These are phyloP conservation scores for Plasmodium chabaudi DNA, from an alignment of 169 alveolate species.

Conservation along the genomic window DNA sequence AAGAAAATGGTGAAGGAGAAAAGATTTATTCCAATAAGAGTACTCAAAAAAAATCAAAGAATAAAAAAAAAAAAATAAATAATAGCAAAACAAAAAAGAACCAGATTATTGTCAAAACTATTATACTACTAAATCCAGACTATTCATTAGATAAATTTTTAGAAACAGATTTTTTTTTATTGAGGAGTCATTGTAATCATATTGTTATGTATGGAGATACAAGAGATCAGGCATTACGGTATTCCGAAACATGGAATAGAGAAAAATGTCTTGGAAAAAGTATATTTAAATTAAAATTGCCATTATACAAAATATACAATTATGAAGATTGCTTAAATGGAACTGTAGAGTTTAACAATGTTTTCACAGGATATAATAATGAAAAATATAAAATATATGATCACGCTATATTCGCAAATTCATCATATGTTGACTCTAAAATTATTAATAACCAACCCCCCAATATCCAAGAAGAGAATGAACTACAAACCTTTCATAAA, in stretches of 20 bases:
- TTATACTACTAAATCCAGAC: constrained; percentile 88
- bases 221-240: constrained; percentile 84
- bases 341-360: constrained; percentile 25
- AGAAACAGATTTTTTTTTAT: constrained; percentile 85
- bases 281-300: constrained; percentile 79
- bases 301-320: constrained; percentile 68
- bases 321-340: constrained; percentile 60
- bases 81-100: constrained; percentile 29
- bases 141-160: constrained; percentile 85
- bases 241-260: constrained; percentile 82
- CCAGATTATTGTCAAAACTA: constrained; percentile 83
- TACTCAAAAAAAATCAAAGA: background rate
- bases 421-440: constrained; percentile 38
- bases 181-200: constrained; percentile 88
- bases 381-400: constrained; percentile 70
- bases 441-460: constrained; percentile 3
- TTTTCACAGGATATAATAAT: constrained; percentile 9
- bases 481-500: background rate
- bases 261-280: constrained; percentile 84
- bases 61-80: background rate
- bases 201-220: constrained; percentile 91
- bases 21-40: background rate
- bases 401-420: constrained; percentile 47
- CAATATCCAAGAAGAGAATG: background rate
- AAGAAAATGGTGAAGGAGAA: background rate